Evolutionary conservation across 2,329 filamentous ascomycete species (phyloP), one percentile per base, ranked within the genome.

Genomic region (Fusarium buharicum): DNA sequence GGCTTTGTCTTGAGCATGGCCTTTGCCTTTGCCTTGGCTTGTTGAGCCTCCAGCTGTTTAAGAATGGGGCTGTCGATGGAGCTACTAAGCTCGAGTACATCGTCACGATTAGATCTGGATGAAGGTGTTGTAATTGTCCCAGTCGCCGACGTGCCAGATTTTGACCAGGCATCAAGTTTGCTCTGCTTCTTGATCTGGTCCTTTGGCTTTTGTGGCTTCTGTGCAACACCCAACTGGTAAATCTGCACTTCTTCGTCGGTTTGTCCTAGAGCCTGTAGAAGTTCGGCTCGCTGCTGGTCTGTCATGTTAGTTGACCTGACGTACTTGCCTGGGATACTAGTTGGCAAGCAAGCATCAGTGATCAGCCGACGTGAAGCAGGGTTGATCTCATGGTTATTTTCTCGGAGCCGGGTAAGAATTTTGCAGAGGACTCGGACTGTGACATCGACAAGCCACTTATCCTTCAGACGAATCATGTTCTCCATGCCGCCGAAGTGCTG

Each of bases 391-490:
- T 97, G 87, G 49, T 86, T 83, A 45, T 91, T 89, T 65, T 93
- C 89, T 36, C 88, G 87, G n/a, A 99, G 81, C 18, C 92, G 89
- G 13, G 86, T 85, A 31, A 99, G 83, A 55, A 99, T 88, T 74
- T 96, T 96, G 68, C 88, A 87, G 28, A 97, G 86, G 24, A 98
- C 84, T 24, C 87, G 88, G 44, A 96, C 92, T 13, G 94, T 89
- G 34, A 92, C 92, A 57, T 85, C 87, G 31, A 95, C 89, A 8
- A 99, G 84, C 76, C 93, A 97, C 51, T 87, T 84, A 74, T 99
- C 95, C 62, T 94, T 90, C 5, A 99, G 83, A 54, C 95, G 88
- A 50, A 99, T 84, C 92, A 96, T 97, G 73, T 90, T 92, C 33
- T 90, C 89, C 76, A 97, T 89, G 14, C 87, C 87, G 73, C 90